Evolutionary conservation across 306 rosid species (phyloP), one percentile per base, ranked within the genome.

Genomic region (Coriaria nepalensis): DNA sequence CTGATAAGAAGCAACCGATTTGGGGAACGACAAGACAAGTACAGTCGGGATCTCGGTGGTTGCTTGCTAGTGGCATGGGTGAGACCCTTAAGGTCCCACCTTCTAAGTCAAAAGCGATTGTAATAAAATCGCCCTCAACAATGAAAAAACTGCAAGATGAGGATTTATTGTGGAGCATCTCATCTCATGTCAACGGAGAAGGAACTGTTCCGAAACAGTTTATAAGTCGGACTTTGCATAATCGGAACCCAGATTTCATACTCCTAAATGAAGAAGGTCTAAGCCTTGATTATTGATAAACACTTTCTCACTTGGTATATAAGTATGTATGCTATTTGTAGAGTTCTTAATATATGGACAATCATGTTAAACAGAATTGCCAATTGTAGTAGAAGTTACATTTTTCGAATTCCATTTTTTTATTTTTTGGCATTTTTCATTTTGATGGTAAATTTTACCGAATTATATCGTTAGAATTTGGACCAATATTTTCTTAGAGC

Each of bases 101-200:
- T 55, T 74, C 86, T 3, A 72, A 71, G 50, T 69, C 79, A 2
- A 76, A 43, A 33, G 73, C 70, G 37, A 56, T 81, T 6, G 75
- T 76, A 49, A 20, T 20, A 20, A 64, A 47, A 51, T 57, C 72
- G 43, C 59, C 76, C 4, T 49, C 74, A 0, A 35, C 13, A 37
- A 56, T 53, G 46, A 44, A 69, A 13, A 69, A 67, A 62, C n/a
- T 49, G 53, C 63, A 43, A 51, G 52, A 20, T 9, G 67, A 55
- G 40, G 81, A 82, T 51, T 60, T 67, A 33, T 38, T 82, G 12
- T 86, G 96, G 90, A 86, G 86, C 79, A 59, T 86, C 61, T 76
- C 93, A 37, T 76, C 68, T 56, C 46, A 54, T 45, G 52, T 59
- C 48, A 55, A 64, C 20, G 67, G 33, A 40, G 56, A 32, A 44